These are phyloP conservation scores for Phanerodontia chrysosporium DNA, from an alignment of 768 basidiomycete genomes.

Conservation along the genomic window DNA sequence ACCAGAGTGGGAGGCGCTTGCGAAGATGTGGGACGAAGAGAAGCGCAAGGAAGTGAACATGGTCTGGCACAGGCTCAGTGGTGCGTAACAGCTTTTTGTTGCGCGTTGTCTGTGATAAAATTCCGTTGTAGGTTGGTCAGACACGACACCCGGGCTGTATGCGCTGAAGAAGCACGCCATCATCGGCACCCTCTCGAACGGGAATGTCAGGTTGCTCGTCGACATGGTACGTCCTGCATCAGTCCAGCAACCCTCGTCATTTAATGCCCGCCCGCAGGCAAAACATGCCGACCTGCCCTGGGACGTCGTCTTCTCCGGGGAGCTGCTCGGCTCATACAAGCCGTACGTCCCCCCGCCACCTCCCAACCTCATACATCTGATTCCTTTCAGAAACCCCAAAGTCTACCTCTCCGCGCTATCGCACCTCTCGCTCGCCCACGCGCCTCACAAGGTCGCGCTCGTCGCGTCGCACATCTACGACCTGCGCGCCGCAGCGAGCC, in stretches of 20 bases:
- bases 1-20: slow-evolving; percentile 47
- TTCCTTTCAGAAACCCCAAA: slow-evolving; percentile 38
- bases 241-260: background rate
- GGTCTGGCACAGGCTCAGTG: slow-evolving; percentile 57
- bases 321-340: slow-evolving; percentile 59
- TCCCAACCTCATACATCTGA: background rate
- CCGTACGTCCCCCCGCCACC: slow-evolving; percentile 40
- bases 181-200: slow-evolving; percentile 57
- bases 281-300: slow-evolving; percentile 58
- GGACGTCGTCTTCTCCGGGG: slow-evolving; percentile 60
- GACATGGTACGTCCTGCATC: slow-evolving; percentile 44
- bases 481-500: slow-evolving; percentile 44
- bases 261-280: slow-evolving; percentile 37
- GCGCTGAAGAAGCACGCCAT: slow-evolving; percentile 47
- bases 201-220: slow-evolving; percentile 53
- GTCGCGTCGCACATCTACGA: slow-evolving; percentile 63
- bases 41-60: slow-evolving; percentile 42
- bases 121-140: slow-evolving; percentile 65
- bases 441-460: slow-evolving; percentile 50
- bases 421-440: slow-evolving; percentile 39
- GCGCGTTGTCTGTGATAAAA: no score
- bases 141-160: slow-evolving; percentile 43
- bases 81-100: no score
- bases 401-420: slow-evolving; percentile 46
- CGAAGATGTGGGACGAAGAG: slow-evolving; percentile 36